Evolutionary conservation across 257 asterid genomes (phyloP), one percentile per base, ranked within the genome.

Genomic region (Nicotiana paniculata): DNA sequence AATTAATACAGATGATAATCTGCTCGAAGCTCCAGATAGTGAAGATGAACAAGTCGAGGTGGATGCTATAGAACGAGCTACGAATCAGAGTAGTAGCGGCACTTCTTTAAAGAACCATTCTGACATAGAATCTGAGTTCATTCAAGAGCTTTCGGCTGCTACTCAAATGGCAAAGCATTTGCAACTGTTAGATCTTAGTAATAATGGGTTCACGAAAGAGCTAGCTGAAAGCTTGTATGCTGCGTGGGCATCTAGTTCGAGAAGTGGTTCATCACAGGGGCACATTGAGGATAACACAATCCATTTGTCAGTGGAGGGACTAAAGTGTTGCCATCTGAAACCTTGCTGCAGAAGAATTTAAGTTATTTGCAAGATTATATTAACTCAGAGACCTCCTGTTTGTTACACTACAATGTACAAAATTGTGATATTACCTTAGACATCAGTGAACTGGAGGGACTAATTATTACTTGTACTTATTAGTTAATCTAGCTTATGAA

Each of bases 1-100:
- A 77, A 63, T 74, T 12, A 69, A 85, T 74, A 57, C 67, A 39
- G 81, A 83, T 33, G 86, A 43, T 62, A 77, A 80, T 85, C 86
- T 65, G 24, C 91, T 94, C 59, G 97, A 88, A 89, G 95, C 92
- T 85, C 89, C 97, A 80, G 98, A 96, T 82, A 93, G 97, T 88
- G 99, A 93, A 86, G 97, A 96, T 80, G 91, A 88, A 30, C 80
- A 28, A 55, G 86, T 39, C 15, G 89, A 68, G 21, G 82, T 24
- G 9, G 88, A 82, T 57, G 85, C 83, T 51, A 78, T 85, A 26
- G 77, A 69, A 77, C 80, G 89, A 39, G 84, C 87, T 69, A 11
- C 26, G 57, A 80, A 58, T 32, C 85, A 79, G 18, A 77, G 75
- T 80, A 63, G 37, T 18, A 61, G 18, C 32, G 68, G 69, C 84